Conservation (phyloP, 257 asterid genomes). For the Nicotiana undulata region DNA sequence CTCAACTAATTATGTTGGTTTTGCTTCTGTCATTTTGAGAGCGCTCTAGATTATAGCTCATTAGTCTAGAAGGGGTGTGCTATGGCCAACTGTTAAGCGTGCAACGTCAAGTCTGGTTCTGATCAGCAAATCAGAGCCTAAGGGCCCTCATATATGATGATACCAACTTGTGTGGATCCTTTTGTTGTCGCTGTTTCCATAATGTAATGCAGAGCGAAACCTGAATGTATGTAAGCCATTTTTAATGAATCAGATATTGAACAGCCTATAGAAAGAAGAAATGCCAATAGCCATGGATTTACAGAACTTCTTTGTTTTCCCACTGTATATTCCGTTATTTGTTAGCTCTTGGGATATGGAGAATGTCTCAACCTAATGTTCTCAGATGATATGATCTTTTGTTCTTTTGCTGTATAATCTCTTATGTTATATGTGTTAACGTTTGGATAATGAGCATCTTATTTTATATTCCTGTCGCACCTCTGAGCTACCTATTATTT, state of each 20-base stretch:
- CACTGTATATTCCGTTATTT: neutral
- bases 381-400: neutral
- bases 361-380: neutral
- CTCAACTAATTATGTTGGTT: neutral
- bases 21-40: neutral
- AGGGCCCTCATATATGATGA: neutral
- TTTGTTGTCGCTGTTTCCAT: neutral
- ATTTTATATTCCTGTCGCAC: neutral
- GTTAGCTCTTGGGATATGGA: neutral
- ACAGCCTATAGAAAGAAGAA: neutral
- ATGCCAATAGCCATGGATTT: neutral
- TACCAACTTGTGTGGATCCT: neutral
- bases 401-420: neutral
- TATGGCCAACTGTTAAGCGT: neutral
- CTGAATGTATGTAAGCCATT: neutral
- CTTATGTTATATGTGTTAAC: neutral
- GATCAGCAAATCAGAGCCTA: neutral
- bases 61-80: neutral
- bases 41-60: neutral
- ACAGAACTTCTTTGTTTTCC: too few relatives aligned
- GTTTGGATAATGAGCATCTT: neutral
- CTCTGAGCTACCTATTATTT: neutral
- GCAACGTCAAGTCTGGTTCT: neutral
- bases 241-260: neutral
- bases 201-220: neutral